Conservation (phyloP, 2,329 filamentous ascomycete genomes). For the Mariannaea elegans region DNA sequence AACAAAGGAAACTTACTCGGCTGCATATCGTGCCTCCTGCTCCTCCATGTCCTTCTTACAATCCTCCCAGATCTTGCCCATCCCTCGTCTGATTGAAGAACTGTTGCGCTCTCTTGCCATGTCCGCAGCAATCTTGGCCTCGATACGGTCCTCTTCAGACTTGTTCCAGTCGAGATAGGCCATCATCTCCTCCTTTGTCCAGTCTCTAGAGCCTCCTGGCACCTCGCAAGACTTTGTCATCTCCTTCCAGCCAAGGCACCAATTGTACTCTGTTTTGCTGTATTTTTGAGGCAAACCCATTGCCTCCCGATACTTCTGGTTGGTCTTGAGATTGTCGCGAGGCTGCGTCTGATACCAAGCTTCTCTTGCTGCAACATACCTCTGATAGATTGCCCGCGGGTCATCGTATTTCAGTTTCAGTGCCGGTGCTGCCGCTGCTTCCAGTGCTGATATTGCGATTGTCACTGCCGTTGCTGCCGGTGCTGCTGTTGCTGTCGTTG, state of each 20-base stretch:
- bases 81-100: too few species aligned
- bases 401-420: neutral
- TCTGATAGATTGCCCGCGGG: neutral
- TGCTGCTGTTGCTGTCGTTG: constrained; percentile 30
- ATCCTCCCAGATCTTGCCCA: too few species aligned
- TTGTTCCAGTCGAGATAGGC: neutral
- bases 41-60: too few species aligned
- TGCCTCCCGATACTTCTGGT: neutral
- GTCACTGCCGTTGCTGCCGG: constrained; percentile 30
- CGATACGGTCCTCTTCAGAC: neutral
- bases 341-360: neutral
- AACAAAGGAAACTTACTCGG: too few species aligned
- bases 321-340: neutral
- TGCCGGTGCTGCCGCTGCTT: too few species aligned
- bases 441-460: neutral
- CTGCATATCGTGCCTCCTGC: too few species aligned
- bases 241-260: neutral
- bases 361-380: neutral
- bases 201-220: neutral
- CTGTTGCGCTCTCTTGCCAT: neutral
- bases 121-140: neutral
- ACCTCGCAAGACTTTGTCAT: neutral
- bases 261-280: neutral
- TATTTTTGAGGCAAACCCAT: neutral
- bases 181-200: neutral